Evolutionary conservation across 345 rosid genomes (phyloP), one percentile per base, ranked within the genome.

Genomic region (Citrus inodora): DNA sequence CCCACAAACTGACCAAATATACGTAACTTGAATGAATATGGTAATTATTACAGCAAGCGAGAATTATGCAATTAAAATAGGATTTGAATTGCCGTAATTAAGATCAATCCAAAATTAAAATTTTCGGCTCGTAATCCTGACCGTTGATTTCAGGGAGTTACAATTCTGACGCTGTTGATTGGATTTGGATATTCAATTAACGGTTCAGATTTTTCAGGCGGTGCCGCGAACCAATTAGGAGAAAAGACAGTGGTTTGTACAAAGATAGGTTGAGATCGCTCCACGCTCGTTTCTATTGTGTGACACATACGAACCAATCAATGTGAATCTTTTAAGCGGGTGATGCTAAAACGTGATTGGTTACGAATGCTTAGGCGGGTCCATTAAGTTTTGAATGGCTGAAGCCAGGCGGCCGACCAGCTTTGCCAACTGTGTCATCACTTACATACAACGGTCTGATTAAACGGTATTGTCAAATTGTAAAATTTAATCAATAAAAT

Each of bases 181-280:
- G 78, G 17, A 11, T 22, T 48, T 21, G 16, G 37, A 24, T 46
- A 33, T 22, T 63, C 19, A 10, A 1, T 75, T 16, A 48, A 75
- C 61, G 78, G 62, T 64, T 59, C 4, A 46, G 78, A 75, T 75
- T 64, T 48, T 17, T 21, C 70, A 46, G 70, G 61, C 46, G 62
- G 78, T 35, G 51, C 10, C 2, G 51, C 24, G 68, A 58, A 60
- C 87, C 81, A 80, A 82, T 80, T 69, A 76, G 82, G 81, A 27
- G 21, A 55, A 77, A 84, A 62, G 83, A 83, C 80, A 67, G 60
- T 70, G 76, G 64, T 64, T 65, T 80, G 78, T 72, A 75, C 0
- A 51, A 76, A 71, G 71, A 19, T 56, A 33, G 40, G 67, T 0
- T 11, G 13, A 25, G 27, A 40, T 40, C 2, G 33, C 6, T 2